Evolutionary conservation across 202 grass and related monocot species (phyloP).

Genomic region (Panicum hallii): DNA sequence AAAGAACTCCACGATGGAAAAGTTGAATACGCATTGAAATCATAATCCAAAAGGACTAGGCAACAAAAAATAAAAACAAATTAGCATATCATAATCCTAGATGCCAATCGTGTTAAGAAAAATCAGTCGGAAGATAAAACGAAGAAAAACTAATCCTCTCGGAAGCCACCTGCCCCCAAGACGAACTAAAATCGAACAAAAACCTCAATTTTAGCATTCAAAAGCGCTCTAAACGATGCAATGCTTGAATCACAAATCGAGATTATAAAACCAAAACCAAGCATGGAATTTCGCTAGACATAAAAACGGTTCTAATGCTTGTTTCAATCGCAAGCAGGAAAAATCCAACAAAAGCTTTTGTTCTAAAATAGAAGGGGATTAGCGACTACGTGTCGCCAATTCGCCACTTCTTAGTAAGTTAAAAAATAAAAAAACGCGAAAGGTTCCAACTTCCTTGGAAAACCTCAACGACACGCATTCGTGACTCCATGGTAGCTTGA

Average conservation of each 20-base stretch:
- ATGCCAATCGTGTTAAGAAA: not conserved
- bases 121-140: not conserved
- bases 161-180: not conserved
- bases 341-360: not conserved
- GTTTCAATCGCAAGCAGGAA: not conserved
- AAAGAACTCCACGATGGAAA: not conserved
- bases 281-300: not conserved
- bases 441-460: constrained; percentile 33
- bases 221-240: not conserved
- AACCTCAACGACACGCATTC: constrained; percentile 38
- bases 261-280: constrained; percentile 5
- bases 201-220: not conserved
- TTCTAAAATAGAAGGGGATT: not conserved
- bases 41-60: not conserved
- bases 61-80: not conserved
- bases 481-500: not conserved
- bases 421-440: not conserved
- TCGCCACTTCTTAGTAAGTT: not conserved
- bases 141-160: not conserved
- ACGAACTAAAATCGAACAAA: not conserved
- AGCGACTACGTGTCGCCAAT: not conserved
- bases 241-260: constrained; percentile 2
- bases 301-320: not conserved
- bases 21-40: constrained; percentile 26
- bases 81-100: not conserved